A percentile compares a stretch with the other conserved stretches of the same genome.
These are phyloP conservation scores for Cyberlindnera sargentensis DNA, from an alignment of 805 yeast genomes.

Conservation along the genomic window DNA sequence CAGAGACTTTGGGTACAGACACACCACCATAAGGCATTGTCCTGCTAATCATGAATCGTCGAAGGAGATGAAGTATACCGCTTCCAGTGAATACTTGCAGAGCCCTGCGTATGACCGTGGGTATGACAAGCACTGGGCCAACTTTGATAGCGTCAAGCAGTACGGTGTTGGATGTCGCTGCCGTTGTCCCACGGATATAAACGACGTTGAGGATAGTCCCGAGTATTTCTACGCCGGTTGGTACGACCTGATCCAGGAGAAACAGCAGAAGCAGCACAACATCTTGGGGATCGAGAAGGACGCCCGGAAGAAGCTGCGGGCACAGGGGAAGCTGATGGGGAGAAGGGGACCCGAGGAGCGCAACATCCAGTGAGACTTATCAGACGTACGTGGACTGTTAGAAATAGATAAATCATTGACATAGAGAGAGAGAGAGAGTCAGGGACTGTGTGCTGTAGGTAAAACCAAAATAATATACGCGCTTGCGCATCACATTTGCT, in stretches of 20 bases:
- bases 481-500: too few species aligned
- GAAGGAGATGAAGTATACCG: conserved; percentile 41
- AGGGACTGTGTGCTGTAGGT: too few species aligned
- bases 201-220: conserved; percentile 51
- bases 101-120: conserved; percentile 8
- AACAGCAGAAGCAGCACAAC: neutral
- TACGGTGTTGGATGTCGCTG: conserved; percentile 82
- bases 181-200: conserved; percentile 52
- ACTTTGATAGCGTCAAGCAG: conserved; percentile 29
- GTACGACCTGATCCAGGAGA: conserved; percentile 30
- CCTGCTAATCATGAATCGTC: conserved; percentile 48
- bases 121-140: conserved; percentile 18
- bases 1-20: conserved; percentile 86
- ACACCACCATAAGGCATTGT: conserved; percentile 77
- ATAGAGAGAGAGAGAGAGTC: too few species aligned
- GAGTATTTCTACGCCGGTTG: conserved; percentile 47
- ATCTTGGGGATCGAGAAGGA: neutral
- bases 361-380: too few species aligned
- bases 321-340: neutral
- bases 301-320: neutral
- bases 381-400: too few species aligned
- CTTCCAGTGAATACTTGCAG: conserved; percentile 27
- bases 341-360: too few species aligned
- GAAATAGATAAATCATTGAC: too few species aligned
- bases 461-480: too few species aligned